Evolutionary conservation across 805 yeast genomes (phyloP).

Genomic region (Cyberlindnera euphorbiae): DNA sequence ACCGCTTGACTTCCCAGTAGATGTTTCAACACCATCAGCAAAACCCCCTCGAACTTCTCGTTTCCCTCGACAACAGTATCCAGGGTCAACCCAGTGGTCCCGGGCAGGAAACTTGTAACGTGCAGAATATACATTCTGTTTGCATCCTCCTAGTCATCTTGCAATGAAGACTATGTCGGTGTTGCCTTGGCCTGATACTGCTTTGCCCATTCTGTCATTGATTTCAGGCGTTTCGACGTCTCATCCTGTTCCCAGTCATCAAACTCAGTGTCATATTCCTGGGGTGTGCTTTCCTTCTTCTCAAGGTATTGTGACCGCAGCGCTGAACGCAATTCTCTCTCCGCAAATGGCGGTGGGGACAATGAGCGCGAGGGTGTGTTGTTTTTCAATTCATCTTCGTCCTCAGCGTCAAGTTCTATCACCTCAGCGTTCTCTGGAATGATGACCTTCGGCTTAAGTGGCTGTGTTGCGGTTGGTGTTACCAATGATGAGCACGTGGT

Average conservation of each 20-base stretch:
- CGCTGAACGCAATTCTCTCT: constrained; percentile 6
- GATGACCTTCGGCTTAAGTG: too few relatives aligned
- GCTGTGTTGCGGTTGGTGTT: background rate
- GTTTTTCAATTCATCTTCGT: constrained; percentile 1
- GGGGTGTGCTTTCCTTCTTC: background rate
- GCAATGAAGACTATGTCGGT: too few relatives aligned
- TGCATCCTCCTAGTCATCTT: background rate
- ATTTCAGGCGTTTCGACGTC: background rate
- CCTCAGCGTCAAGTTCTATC: constrained; percentile 2
- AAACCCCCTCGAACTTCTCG: constrained; percentile 15
- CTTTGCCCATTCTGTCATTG: constrained; percentile 1
- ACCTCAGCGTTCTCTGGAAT: constrained; percentile 1
- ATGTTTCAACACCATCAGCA: constrained; percentile 12
- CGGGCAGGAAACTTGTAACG: constrained; percentile 21
- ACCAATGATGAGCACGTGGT: background rate
- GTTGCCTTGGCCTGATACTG: too few relatives aligned
- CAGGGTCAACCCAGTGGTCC: constrained; percentile 8
- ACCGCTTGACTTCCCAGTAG: constrained; percentile 4
- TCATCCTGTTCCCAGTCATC: constrained; percentile 11
- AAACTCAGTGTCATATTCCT: constrained; percentile 3
- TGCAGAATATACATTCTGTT: constrained; percentile 11
- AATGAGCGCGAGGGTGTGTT: background rate
- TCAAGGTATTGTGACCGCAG: background rate
- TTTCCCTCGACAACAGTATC: constrained; percentile 17
- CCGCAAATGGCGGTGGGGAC: constrained; percentile 1